Percentiles rank a stretch among this genome's conserved stretches.
phyloP scores from a whole-genome alignment of 441 rosid species.

The Jatropha podagrica region DNA sequence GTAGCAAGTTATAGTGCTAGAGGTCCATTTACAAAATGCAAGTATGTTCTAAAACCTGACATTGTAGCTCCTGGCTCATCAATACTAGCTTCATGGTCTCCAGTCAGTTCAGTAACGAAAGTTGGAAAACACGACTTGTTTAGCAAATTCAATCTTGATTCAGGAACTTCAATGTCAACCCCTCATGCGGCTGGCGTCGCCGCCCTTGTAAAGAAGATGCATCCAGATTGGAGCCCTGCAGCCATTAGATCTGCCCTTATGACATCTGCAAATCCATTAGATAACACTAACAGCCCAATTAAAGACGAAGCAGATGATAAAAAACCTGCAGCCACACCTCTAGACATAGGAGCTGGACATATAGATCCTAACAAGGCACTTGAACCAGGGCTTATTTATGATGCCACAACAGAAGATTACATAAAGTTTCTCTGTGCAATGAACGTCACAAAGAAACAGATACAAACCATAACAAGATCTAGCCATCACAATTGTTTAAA shows the following conservation, averaged over 20 bases:
- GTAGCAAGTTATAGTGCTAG: slow-evolving; percentile 60
- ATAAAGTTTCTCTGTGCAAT: slow-evolving; percentile 55
- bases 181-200: slow-evolving; percentile 77
- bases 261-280: slow-evolving; percentile 58
- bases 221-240: slow-evolving; percentile 73
- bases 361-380: slow-evolving; percentile 52
- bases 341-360: slow-evolving; percentile 66
- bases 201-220: slow-evolving; percentile 63
- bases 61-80: slow-evolving; percentile 63
- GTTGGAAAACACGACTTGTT: slow-evolving; percentile 44
- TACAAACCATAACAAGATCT: slow-evolving; percentile 58
- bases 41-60: slow-evolving; percentile 64
- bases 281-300: slow-evolving; percentile 46
- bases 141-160: slow-evolving; percentile 56
- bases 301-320: slow-evolving; percentile 50
- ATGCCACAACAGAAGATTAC: slow-evolving; percentile 55
- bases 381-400: slow-evolving; percentile 75
- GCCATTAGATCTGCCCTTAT: slow-evolving; percentile 72
- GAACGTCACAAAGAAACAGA: slow-evolving; percentile 48
- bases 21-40: slow-evolving; percentile 66
- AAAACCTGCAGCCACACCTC: slow-evolving; percentile 42
- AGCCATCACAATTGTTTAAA: slow-evolving; percentile 39
- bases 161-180: slow-evolving; percentile 78
- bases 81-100: slow-evolving; percentile 69
- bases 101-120: slow-evolving; percentile 50